Evolutionary conservation across 768 basidiomycete genomes (phyloP).

Genomic region (Phaeotremella skinneri): DNA sequence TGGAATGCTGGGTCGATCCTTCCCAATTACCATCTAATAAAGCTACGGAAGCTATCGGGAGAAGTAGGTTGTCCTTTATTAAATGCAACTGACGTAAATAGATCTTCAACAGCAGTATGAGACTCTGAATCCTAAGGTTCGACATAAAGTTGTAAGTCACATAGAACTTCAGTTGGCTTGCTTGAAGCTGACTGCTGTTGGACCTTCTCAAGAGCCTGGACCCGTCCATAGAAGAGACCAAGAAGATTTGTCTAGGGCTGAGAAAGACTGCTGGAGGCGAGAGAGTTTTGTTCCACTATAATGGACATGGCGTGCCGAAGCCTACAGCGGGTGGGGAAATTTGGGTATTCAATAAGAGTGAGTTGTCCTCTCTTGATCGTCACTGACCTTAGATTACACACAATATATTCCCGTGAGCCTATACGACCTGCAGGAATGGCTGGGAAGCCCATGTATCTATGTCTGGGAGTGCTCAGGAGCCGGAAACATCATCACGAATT

Average conservation of each 20-base stretch:
- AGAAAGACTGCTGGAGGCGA: constrained; percentile 90
- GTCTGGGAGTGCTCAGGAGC: constrained; percentile 99
- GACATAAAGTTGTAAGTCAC: constrained; percentile 66
- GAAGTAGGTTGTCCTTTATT: constrained; percentile 53
- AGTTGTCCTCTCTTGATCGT: constrained; percentile 11
- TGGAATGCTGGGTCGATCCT: constrained; percentile 98
- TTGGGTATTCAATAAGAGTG: constrained; percentile 92
- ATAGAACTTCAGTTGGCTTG: not conserved
- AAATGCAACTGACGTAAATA: constrained; percentile 10
- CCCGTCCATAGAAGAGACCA: constrained; percentile 89
- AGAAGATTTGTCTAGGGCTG: constrained; percentile 75
- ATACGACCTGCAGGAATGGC: constrained; percentile 87
- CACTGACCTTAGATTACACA: constrained; percentile 63
- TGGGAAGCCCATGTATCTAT: constrained; percentile 89
- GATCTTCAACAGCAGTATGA: constrained; percentile 93
- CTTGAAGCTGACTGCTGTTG: not conserved
- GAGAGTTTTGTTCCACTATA: constrained; percentile 93
- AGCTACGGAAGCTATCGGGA: constrained; percentile 88
- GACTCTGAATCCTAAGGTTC: constrained; percentile 86
- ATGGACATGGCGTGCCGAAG: constrained; percentile 96
- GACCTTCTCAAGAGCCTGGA: constrained; percentile 66
- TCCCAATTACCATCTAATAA: constrained; percentile 86
- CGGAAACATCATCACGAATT: constrained; percentile 86
- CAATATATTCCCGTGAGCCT: constrained; percentile 97
- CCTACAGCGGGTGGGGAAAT: constrained; percentile 91